Evolutionary conservation across 805 yeast species (phyloP), one percentile per base, ranked within the genome.

Genomic region (Ogataea corticis): DNA sequence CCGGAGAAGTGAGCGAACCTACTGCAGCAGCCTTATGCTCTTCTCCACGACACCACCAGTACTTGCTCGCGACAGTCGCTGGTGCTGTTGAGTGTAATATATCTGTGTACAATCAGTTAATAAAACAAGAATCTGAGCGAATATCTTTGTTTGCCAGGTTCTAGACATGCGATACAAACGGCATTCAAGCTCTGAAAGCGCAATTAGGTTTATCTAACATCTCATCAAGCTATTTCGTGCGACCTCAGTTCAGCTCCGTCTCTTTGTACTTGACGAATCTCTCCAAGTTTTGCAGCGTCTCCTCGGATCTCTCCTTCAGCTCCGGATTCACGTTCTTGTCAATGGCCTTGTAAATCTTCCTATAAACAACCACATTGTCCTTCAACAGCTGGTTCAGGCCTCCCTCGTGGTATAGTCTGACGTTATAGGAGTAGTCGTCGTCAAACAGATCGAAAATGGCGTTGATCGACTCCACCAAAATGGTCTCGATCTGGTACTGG

Each of bases 201-300:
- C n/a, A n/a, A n/a, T n/a, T n/a, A n/a, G n/a, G n/a, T n/a, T n/a
- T n/a, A n/a, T n/a, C n/a, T n/a, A n/a, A n/a, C n/a, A n/a, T n/a
- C n/a, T n/a, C n/a, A n/a, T n/a, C n/a, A n/a, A n/a, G n/a, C n/a
- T n/a, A n/a, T n/a, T n/a, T n/a, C n/a, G n/a, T n/a, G n/a, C n/a
- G n/a, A n/a, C n/a, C n/a, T 18, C 13, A 12, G 15, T 27, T 36
- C 6, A 36, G 54, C 58, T 82, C 86, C 23, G 64, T 63, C 41
- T 63, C 63, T 56, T 94, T 92, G 68, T 92, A 92, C 45, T 77
- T 77, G 44, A 92, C 79, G 62, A 94, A 92, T 48, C 96, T 72
- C 12, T 76, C 80, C 53, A 92, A 67, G 53, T 87, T 90, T 36
- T 66, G 62, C 54, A 79, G 70, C 1, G 85, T 80, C 47, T 86